Conservation (phyloP, 352 stramenopile species). For the Phytophthora sojae region DNA sequence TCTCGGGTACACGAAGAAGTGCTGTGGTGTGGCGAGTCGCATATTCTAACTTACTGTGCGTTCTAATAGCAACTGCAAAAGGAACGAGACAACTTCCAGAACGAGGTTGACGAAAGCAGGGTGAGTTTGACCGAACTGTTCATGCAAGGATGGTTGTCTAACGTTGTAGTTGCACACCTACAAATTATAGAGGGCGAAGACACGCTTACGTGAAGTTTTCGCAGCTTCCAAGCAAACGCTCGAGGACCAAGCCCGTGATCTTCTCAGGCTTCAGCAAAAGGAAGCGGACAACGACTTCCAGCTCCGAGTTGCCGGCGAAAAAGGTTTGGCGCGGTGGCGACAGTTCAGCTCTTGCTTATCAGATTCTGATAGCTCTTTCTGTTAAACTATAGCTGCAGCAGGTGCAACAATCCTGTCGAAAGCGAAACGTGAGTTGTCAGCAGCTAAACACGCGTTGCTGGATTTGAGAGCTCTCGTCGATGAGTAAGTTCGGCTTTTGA, state of each 20-base stretch:
- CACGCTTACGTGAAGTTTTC: constrained; percentile 61
- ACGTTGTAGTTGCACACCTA: neutral
- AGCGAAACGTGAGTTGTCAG: constrained; percentile 40
- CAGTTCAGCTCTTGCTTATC: neutral
- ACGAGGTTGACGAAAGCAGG: constrained; percentile 60
- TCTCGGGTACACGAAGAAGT: constrained; percentile 22
- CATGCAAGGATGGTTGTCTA: neutral
- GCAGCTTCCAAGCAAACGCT: constrained; percentile 54
- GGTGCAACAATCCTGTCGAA: constrained; percentile 30
- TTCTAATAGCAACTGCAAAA: constrained; percentile 42
- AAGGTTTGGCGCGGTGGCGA: constrained; percentile 25
- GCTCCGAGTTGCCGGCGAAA: constrained; percentile 40
- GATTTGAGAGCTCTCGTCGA: constrained; percentile 69
- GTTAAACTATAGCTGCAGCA: constrained; percentile 27
- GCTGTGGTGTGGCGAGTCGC: neutral
- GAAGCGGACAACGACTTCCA: constrained; percentile 37
- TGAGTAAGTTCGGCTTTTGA: constrained; percentile 48
- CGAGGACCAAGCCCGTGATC: constrained; percentile 53
- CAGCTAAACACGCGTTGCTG: constrained; percentile 46
- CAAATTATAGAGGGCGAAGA: constrained; percentile 50
- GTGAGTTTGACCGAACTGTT: constrained; percentile 24
- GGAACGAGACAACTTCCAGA: constrained; percentile 45
- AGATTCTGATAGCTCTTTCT: neutral
- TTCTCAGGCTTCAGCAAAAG: constrained; percentile 47
- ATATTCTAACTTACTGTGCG: neutral